Conservation (phyloP, 495 filamentous ascomycete species). For the Podospora conica region DNA sequence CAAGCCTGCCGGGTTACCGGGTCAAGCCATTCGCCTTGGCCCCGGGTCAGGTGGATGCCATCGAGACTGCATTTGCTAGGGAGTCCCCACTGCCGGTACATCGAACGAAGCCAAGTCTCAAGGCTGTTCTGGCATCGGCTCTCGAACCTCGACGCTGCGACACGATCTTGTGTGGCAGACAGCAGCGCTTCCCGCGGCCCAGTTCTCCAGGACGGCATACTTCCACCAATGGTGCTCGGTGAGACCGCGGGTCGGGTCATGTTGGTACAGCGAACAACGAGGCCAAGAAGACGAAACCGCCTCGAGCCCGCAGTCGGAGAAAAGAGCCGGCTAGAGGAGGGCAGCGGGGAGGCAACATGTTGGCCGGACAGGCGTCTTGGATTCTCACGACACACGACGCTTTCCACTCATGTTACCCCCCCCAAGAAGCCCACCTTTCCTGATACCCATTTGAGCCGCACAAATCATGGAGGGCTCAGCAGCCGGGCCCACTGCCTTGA, state of each 20-base stretch:
- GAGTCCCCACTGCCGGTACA: conserved; percentile 9
- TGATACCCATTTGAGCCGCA: conserved; percentile 27
- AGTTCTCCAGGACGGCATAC: background rate
- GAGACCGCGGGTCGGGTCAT: background rate
- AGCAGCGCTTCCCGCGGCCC: background rate
- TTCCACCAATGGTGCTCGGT: background rate
- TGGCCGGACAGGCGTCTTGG: conserved; percentile 6
- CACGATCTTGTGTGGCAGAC: background rate
- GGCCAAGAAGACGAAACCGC: background rate
- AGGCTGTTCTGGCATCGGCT: background rate
- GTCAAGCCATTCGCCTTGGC: conserved; percentile 18
- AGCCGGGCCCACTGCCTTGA: conserved; percentile 21
- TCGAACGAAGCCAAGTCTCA: conserved; percentile 1
- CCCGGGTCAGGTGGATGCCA: conserved; percentile 9
- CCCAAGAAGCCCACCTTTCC: conserved; percentile 21
- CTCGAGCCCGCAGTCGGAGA: conserved; percentile 1
- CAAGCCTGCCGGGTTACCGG: conserved; percentile 27
- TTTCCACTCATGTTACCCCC: conserved; percentile 2
- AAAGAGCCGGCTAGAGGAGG: conserved; percentile 9
- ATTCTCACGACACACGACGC: conserved; percentile 15
- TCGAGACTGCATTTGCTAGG: background rate
- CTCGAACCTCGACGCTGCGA: background rate
- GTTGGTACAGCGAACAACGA: background rate
- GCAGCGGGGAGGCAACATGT: background rate
- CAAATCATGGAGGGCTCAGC: conserved; percentile 21